Percentiles rank a stretch among this genome's conserved stretches.
phyloP scores from a whole-genome alignment of 2,329 filamentous ascomycete species.

The Sarocladium kiliense region DNA sequence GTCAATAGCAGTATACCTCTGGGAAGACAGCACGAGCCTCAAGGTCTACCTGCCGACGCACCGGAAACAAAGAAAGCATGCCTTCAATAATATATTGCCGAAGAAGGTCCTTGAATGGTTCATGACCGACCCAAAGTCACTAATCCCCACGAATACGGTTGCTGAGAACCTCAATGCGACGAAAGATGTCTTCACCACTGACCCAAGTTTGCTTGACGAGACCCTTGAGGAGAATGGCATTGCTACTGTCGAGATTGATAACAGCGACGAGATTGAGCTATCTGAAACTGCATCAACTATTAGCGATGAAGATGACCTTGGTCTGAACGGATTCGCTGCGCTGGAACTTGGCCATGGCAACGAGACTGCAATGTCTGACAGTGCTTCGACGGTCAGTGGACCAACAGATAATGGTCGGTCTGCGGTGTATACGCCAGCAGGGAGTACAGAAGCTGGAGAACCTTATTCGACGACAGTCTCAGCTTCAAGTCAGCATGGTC shows the following conservation, averaged over 20 bases:
- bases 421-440: not conserved
- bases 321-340: not conserved
- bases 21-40: conserved; percentile 14
- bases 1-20: conserved; percentile 16
- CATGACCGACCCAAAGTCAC: conserved; percentile 18
- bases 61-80: conserved; percentile 15
- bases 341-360: not conserved
- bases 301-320: not conserved
- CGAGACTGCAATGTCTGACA: too few relatives aligned
- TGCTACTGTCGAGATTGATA: not conserved
- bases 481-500: not conserved
- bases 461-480: not conserved
- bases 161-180: not conserved
- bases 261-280: not conserved
- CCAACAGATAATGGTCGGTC: not conserved
- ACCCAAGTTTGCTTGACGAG: not conserved
- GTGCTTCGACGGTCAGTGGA: not conserved
- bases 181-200: conserved; percentile 7
- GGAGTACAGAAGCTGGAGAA: not conserved
- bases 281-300: not conserved
- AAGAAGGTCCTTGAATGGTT: conserved; percentile 21
- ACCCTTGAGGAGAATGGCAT: conserved; percentile 5
- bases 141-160: not conserved
- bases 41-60: conserved; percentile 21
- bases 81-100: conserved; percentile 17